Base-by-base conservation (phyloP, 2,329 filamentous ascomycete genomes). In the Cercospora citrullina region DNA sequence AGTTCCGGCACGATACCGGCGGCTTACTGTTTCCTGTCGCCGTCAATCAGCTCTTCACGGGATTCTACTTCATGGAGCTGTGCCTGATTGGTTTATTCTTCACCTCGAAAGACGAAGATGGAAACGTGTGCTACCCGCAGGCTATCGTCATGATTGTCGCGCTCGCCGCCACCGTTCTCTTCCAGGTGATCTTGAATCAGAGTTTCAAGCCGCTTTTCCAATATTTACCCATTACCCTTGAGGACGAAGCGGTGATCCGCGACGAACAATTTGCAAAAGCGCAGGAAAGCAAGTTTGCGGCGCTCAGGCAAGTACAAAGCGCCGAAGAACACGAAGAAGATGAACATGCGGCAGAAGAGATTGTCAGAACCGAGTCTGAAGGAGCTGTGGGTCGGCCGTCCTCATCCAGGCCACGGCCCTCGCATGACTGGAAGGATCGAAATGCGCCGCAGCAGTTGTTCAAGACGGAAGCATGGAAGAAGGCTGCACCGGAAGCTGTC, bases 11-110 rank as follows among this genome's bases (percentile, higher is more conserved):
- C 68, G 95, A 99, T 79, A 99, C 94, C 0, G 95, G 95, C 48
- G 95, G 95, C 53, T 86, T 98, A 1, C 83, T 98, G 62, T 99
- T 97, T 75, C 95, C 95, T 0, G 87, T 90, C 39, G 95, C 95
- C 0, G 91, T 98, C 80, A 97, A 97, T 76, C 94, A 97, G 77
- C 91, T 95, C 0, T 98, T 99, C 76, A 95, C 93, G 0, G 95
- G 95, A 0, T 82, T 99, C 0, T 99, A 99, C 75, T 88, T 97
- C 69, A 95, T 99, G 90, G 93, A 98, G 76, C 83, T 97, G 2
- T 94, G 90, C 73, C 84, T 98, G 65, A 90, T 97, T 55, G 95
- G 94, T 39, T 84, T 97, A 23, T 98, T 98, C 81, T 93, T 97
- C 80, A 84, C 97, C 23, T 87, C 90, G 2, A 77, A 83, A 42